Conservation (phyloP, 2,329 filamentous ascomycete species). For the Verticillium nonalfalfae region DNA sequence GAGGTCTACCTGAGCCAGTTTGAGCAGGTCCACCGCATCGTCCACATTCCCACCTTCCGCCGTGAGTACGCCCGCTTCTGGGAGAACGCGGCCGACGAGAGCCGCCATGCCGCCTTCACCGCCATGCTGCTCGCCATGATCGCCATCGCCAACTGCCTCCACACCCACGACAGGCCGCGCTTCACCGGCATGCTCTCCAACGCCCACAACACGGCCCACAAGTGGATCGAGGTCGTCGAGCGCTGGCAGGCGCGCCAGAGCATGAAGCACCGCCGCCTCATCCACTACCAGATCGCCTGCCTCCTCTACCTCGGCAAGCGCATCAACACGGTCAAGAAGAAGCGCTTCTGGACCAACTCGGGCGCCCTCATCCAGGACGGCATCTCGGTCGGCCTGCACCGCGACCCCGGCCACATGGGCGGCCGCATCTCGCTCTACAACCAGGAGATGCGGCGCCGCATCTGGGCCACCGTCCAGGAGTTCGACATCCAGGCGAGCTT, state of each 20-base stretch:
- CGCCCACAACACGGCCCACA: constrained; percentile 46
- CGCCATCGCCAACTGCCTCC: constrained; percentile 51
- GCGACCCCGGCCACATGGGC: constrained; percentile 49
- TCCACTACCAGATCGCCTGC: constrained; percentile 56
- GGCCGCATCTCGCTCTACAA: constrained; percentile 52
- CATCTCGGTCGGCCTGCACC: constrained; percentile 52
- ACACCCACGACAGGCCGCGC: constrained; percentile 43
- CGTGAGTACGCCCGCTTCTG: constrained; percentile 51
- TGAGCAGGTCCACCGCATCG: constrained; percentile 49
- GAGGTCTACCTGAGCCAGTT: constrained; percentile 47
- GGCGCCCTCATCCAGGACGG: constrained; percentile 51
- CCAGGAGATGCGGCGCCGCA: constrained; percentile 54
- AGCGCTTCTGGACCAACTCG: constrained; percentile 54
- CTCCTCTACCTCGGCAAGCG: constrained; percentile 55
- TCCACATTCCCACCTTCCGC: constrained; percentile 54
- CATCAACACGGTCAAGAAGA: constrained; percentile 59
- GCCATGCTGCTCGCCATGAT: constrained; percentile 54
- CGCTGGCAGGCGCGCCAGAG: constrained; percentile 49
- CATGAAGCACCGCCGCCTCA: constrained; percentile 53
- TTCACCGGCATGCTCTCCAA: constrained; percentile 54
- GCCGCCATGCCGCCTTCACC: constrained; percentile 45
- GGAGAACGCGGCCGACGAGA: constrained; percentile 31
- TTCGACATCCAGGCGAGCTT: constrained; percentile 58
- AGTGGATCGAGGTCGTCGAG: constrained; percentile 51
- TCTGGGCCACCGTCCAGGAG: constrained; percentile 57